These are phyloP conservation scores for Cryptococcus sp. DNA, from an alignment of 1,284 basidiomycete genomes.

Conservation along the genomic window DNA sequence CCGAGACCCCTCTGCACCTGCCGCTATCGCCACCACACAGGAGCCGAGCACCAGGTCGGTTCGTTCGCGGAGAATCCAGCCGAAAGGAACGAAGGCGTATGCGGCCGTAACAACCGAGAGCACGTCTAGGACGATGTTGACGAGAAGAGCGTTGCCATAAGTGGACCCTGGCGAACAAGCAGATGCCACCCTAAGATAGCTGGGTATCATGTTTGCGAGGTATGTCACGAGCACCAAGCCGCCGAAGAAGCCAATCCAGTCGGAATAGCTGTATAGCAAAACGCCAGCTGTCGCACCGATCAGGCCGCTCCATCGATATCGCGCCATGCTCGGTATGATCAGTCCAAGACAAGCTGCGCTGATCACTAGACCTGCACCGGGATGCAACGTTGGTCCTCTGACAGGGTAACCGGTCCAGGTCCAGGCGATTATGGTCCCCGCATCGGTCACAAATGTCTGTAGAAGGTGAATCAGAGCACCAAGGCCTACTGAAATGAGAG, in stretches of 20 bases:
- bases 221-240: conserved; percentile 71
- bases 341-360: conserved; percentile 62
- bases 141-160: conserved; percentile 63
- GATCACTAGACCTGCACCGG: conserved; percentile 71
- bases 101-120: conserved; percentile 82
- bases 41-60: conserved; percentile 63
- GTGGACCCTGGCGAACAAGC: conserved; percentile 51
- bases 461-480: conserved; percentile 74
- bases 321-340: background rate
- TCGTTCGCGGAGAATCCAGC: conserved; percentile 73
- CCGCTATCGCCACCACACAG: conserved; percentile 26
- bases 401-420: conserved; percentile 86
- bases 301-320: conserved; percentile 1
- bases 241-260: conserved; percentile 76
- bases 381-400: conserved; percentile 72
- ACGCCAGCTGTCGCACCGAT: conserved; percentile 57
- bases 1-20: conserved; percentile 10
- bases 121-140: conserved; percentile 67
- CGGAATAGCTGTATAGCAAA: conserved; percentile 61
- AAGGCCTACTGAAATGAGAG: conserved; percentile 59
- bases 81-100: conserved; percentile 91
- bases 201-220: conserved; percentile 66
- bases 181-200: conserved; percentile 58
- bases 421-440: conserved; percentile 83
- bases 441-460: conserved; percentile 76